These are phyloP conservation scores for Fusarium pilosicola DNA, from an alignment of 2,329 filamentous ascomycete genomes.

Conservation along the genomic window DNA sequence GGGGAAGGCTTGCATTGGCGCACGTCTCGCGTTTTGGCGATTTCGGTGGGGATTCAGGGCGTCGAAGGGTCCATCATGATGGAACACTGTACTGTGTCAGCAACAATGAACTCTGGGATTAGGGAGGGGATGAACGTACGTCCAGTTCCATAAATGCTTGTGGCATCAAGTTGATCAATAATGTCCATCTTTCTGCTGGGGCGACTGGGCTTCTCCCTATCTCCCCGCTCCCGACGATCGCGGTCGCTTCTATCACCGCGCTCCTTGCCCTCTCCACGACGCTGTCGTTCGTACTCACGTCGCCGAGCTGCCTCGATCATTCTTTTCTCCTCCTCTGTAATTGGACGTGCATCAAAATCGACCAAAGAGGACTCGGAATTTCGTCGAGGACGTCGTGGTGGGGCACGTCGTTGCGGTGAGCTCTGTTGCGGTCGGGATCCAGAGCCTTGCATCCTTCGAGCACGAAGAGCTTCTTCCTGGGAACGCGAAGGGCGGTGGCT, in stretches of 20 bases:
- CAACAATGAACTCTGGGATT: neutral
- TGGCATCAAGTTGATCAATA: constrained; percentile 96
- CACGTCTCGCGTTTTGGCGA: constrained; percentile 80
- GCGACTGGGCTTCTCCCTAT: constrained; percentile 61
- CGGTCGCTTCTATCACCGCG: constrained; percentile 35
- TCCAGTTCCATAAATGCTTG: constrained; percentile 93
- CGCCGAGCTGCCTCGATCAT: constrained; percentile 51
- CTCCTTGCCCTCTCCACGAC: constrained; percentile 39
- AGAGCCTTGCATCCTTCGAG: constrained; percentile 54
- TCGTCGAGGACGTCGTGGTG: constrained; percentile 65
- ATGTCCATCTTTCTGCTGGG: constrained; percentile 75
- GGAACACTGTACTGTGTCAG: constrained; percentile 76
- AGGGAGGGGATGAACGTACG: constrained; percentile 64
- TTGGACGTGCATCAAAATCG: constrained; percentile 64
- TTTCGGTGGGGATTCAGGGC: constrained; percentile 96
- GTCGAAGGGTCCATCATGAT: constrained; percentile 97
- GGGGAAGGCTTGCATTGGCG: constrained; percentile 96
- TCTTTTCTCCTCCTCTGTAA: constrained; percentile 64
- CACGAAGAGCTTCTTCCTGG: constrained; percentile 71
- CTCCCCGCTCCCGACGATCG: constrained; percentile 46
- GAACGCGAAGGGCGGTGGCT: constrained; percentile 71
- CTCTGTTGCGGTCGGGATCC: constrained; percentile 47
- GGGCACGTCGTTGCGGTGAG: constrained; percentile 47
- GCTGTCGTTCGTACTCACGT: constrained; percentile 41
- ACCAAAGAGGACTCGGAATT: constrained; percentile 84